Base-by-base conservation (phyloP, 805 yeast species). In the Ogataea neopini region DNA sequence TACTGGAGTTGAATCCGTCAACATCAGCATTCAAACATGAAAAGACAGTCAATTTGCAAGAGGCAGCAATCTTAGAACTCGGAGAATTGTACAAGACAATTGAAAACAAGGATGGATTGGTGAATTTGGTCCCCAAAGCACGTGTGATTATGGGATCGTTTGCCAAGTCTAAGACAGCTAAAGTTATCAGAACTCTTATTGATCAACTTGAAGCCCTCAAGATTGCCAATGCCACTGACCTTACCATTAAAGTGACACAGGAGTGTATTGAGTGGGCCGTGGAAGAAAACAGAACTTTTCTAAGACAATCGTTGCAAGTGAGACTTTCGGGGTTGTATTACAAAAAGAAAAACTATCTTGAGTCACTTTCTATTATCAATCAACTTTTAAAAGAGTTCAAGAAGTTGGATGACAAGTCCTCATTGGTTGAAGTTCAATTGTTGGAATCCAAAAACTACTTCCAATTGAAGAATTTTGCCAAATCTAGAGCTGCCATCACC, bases 81-180 rank as follows among this genome's bases (percentile, higher is more conserved):
- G 97, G 96, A 29, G 74, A 76, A 49, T 63, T 90, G 26, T 91
- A 87, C 67, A 79, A 80, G 48, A 65, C 64, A 2, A 69, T 72
- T 28, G 61, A 70, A 10, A 71, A 81, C 40, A 70, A 75, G 20
- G 73, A 68, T 4, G 77, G 81, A 56, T 74, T 94, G 38, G 71
- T 75, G 14, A 71, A 69, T 33, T 79, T 94, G 59, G 80, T 94
- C 32, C 74, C 81, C 10, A 75, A 80, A 34, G 83, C 95, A 0
- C 79, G 94, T 57, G 71, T 69, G 7, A 79, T 83, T n/a, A 83
- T 90, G 74, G 58, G 60, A 4, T 78, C 79, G 28, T 81, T 88
- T 61, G 97, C 98, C 40, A 94, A 94, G 70, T 87, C 97, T 13
- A 94, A 94, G 68, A 86, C 96, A 7, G 96, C 98, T 17, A 94